Percentiles rank a stretch among this genome's conserved stretches.
Evolutionary conservation across 2,329 filamentous ascomycete species (phyloP).

Genomic region (Colletotrichum chlorophyti): DNA sequence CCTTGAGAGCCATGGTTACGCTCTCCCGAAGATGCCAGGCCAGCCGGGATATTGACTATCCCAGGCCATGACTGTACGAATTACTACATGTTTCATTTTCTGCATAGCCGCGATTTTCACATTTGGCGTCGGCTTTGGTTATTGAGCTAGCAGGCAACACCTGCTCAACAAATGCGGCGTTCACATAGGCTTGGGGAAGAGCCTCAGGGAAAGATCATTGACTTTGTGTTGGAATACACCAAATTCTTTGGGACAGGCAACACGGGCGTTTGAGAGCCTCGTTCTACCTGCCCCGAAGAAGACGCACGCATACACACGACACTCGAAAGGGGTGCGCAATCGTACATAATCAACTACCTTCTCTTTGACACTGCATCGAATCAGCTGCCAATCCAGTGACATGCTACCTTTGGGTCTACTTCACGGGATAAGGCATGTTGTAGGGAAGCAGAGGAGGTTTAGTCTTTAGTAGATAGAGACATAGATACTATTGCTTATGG

Average conservation of each 20-base stretch:
- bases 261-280: not conserved
- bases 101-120: constrained; percentile 23
- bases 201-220: not conserved
- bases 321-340: too few species aligned
- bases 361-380: too few species aligned
- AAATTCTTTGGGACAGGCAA: not conserved
- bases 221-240: constrained; percentile 4
- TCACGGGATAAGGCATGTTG: too few species aligned
- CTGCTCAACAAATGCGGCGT: constrained; percentile 12
- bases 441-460: too few species aligned
- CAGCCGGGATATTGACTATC: constrained; percentile 56
- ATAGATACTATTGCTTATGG: too few species aligned
- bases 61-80: constrained; percentile 18
- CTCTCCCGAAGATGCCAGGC: constrained; percentile 63
- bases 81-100: constrained; percentile 17
- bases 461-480: too few species aligned
- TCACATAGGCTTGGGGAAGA: constrained; percentile 6
- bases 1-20: constrained; percentile 52
- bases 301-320: too few species aligned
- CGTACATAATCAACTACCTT: too few species aligned
- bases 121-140: constrained; percentile 5
- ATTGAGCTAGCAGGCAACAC: not conserved
- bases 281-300: too few species aligned
- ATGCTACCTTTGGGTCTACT: too few species aligned
- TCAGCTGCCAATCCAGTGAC: too few species aligned